A percentile compares a stretch with the other conserved stretches of the same genome.
These are phyloP conservation scores for Pyrus communis DNA, from an alignment of 306 rosid species.

Conservation along the genomic window DNA sequence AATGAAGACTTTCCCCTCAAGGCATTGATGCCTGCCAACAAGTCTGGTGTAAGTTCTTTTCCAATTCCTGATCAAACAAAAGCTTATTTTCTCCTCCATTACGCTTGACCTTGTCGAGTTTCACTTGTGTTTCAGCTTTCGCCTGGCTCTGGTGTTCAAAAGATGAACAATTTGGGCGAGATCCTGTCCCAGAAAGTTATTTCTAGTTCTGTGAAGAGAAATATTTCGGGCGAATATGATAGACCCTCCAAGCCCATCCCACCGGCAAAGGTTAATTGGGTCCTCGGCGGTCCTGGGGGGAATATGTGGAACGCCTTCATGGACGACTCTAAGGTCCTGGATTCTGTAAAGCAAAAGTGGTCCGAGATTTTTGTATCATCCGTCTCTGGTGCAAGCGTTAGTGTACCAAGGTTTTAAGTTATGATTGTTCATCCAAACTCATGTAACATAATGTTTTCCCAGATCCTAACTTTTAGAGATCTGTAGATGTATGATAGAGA, in stretches of 20 bases:
- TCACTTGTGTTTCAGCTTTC: slow-evolving; percentile 29
- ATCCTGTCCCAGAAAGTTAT: neutral
- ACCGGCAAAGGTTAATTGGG: slow-evolving; percentile 52
- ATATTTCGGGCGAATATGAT: neutral
- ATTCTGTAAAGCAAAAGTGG: slow-evolving; percentile 51
- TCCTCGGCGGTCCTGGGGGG: slow-evolving; percentile 43
- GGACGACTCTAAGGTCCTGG: slow-evolving; percentile 30
- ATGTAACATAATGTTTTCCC: neutral
- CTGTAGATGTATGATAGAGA: neutral
- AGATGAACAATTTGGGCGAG: slow-evolving; percentile 5
- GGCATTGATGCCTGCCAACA: slow-evolving; percentile 24
- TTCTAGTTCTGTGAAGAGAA: slow-evolving; percentile 20
- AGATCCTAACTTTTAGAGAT: neutral
- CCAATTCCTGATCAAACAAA: slow-evolving; percentile 1
- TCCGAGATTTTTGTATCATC: slow-evolving; percentile 38
- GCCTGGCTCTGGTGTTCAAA: slow-evolving; percentile 1
- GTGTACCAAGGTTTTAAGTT: slow-evolving; percentile 18
- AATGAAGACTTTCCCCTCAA: slow-evolving; percentile 20
- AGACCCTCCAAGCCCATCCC: slow-evolving; percentile 21
- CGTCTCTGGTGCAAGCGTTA: slow-evolving; percentile 7
- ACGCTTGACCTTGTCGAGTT: slow-evolving; percentile 5
- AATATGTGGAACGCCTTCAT: slow-evolving; percentile 43
- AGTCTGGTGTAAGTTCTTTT: slow-evolving; percentile 2
- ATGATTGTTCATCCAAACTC: slow-evolving; percentile 3
- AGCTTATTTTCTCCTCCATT: slow-evolving; percentile 5